Evolutionary conservation across 352 stramenopile species (phyloP).

Genomic region (Pythium insidiosum): DNA sequence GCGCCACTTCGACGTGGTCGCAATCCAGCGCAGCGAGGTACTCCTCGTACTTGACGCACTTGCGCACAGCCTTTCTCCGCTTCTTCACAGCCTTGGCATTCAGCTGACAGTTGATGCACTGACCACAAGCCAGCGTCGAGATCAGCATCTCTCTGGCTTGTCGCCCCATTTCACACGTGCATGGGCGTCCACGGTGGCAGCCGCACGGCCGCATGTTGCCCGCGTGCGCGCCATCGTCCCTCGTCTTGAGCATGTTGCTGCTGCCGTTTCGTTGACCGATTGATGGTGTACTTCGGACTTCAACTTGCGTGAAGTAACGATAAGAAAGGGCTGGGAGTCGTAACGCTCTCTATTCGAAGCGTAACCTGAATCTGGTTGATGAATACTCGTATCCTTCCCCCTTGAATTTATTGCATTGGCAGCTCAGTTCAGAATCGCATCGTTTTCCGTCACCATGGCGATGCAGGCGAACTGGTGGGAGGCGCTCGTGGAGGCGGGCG

Average conservation of each 20-base stretch:
- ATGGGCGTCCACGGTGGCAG: conserved; percentile 47
- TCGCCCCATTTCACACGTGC: conserved; percentile 44
- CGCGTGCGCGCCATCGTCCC: conserved; percentile 7
- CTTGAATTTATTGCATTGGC: neutral
- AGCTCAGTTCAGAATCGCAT: neutral
- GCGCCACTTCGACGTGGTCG: conserved; percentile 28
- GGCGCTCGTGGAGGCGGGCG: conserved; percentile 22
- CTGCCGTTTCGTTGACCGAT: no score
- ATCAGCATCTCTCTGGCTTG: neutral
- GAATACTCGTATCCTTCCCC: no score
- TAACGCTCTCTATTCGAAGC: no score
- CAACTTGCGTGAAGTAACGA: neutral
- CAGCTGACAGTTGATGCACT: conserved; percentile 56
- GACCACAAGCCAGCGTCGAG: conserved; percentile 20
- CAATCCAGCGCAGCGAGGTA: conserved; percentile 26
- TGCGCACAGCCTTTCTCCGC: conserved; percentile 10
- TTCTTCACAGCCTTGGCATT: conserved; percentile 22
- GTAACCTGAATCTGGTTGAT: no score
- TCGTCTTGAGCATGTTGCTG: conserved; percentile 12
- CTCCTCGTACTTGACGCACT: conserved; percentile 44
- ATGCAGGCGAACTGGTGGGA: neutral
- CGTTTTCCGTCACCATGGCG: neutral
- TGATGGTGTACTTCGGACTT: no score
- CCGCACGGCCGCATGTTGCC: conserved; percentile 60
- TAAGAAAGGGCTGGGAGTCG: no score